Base-by-base conservation (phyloP, 192 early-diverging fungal genomes). In the Backusella sp. region DNA sequence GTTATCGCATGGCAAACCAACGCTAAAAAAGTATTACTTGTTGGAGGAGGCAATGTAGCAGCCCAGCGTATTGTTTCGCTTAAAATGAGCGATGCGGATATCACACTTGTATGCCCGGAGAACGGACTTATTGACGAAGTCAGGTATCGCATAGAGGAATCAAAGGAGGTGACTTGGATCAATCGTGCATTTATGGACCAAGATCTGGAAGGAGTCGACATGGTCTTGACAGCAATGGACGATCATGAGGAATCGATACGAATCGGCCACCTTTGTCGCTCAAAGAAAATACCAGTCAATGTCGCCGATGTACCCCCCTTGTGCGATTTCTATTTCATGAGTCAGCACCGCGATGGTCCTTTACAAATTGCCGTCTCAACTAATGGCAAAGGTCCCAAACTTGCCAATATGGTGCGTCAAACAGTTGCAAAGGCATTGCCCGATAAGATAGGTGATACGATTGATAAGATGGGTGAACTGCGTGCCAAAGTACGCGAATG, bases 261-360 rank as follows among this genome's bases (percentile, higher is more conserved):
- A 19, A 95, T 96, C 66, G 92, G 90, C 41, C 46, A 80, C 21
- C 76, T 91, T 15, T 92, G 91, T 79, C 82, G 88, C 42, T 62
- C 72, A 44, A 86, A 80, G 36, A 85, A 92, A n/a, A 95, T 96
- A 35, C 96, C 95, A 4, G 94, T 97, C 30, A 97, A 98, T 77
- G 94, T 94, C 23, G 96, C 96, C 0, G 96, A 97, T 76, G 92
- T 97, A 35, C 96, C 96, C 23, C 90, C 92, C 11, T 78, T 94
- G 73, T 98, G 96, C 78, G 94, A 96, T 75, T 98, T 98, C 83
- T 97, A 92, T 83, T 96, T 98, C 82, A 94, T 96, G 85, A 93
- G 93, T 36, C 91, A 91, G 28, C 90, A 93, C 77, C 82, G 94
- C 23, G 93, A 96, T 69, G 89, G 92, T 70, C 91, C 92, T 42